These are phyloP conservation scores for Selaginella tamariscina DNA, from an alignment of 75 land plant genomes.

Conservation along the genomic window DNA sequence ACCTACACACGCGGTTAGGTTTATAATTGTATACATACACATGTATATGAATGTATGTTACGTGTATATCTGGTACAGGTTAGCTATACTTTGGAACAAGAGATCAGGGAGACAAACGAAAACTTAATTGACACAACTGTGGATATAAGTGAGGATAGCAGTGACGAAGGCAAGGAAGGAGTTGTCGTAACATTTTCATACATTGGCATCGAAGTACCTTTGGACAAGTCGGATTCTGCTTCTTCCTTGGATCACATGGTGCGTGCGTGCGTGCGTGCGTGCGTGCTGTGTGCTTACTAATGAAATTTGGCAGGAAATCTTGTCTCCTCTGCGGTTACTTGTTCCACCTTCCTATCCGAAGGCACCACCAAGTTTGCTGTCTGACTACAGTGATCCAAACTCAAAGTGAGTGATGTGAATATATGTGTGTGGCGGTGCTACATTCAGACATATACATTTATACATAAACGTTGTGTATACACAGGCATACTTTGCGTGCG, in stretches of 20 bases:
- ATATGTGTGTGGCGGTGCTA: too few relatives aligned
- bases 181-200: conserved; percentile 2
- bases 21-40: background rate
- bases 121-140: background rate
- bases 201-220: background rate
- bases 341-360: background rate
- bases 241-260: too few relatives aligned
- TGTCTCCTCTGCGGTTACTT: background rate
- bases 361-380: background rate
- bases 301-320: background rate
- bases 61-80: background rate
- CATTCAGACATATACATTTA: too few relatives aligned
- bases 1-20: too few relatives aligned
- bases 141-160: conserved; percentile 9
- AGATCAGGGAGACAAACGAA: conserved; percentile 1
- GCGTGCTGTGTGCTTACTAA: background rate
- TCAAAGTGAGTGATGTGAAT: conserved; percentile 2
- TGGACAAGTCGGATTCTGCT: background rate
- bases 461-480: too few relatives aligned
- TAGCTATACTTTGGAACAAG: background rate
- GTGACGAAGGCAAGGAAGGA: conserved; percentile 10
- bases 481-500: background rate
- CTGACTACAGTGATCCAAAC: background rate
- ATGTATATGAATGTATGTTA: background rate
- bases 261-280: too few relatives aligned